These are phyloP conservation scores for Eucalyptus sideroxylon DNA, from an alignment of 345 rosid genomes.

Conservation along the genomic window DNA sequence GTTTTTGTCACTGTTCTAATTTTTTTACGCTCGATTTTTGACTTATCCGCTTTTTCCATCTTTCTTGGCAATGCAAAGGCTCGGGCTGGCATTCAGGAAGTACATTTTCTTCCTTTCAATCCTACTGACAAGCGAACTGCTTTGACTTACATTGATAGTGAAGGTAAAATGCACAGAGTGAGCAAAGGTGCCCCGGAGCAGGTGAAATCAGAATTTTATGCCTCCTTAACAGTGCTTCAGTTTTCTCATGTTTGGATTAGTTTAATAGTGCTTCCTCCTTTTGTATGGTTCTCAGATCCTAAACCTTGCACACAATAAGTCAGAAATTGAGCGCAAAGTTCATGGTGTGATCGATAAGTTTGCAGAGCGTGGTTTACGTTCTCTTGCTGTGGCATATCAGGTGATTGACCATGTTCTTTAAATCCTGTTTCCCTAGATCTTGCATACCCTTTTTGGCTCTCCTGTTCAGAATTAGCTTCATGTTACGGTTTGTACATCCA, in stretches of 20 bases:
- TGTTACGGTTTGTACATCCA: neutral
- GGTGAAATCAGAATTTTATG: constrained; percentile 20
- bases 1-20: neutral
- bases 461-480: neutral
- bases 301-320: constrained; percentile 77
- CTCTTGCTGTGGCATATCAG: constrained; percentile 98
- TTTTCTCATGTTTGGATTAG: neutral
- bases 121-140: constrained; percentile 99
- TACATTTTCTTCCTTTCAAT: constrained; percentile 96
- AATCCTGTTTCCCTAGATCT: neutral
- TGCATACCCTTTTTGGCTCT: neutral
- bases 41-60: neutral
- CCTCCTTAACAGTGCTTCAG: neutral
- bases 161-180: constrained; percentile 94
- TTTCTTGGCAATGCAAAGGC: constrained; percentile 34
- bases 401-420: constrained; percentile 6
- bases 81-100: constrained; percentile 85
- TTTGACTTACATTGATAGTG: constrained; percentile 63
- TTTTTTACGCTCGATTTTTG: neutral
- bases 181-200: constrained; percentile 99
- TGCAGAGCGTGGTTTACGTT: constrained; percentile 90
- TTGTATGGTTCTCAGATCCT: constrained; percentile 42
- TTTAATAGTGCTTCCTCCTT: neutral
- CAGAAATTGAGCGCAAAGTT: constrained; percentile 85
- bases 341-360: constrained; percentile 93